Base-by-base conservation (phyloP, 2,329 filamentous ascomycete species). In the Xylariales sp. region DNA sequence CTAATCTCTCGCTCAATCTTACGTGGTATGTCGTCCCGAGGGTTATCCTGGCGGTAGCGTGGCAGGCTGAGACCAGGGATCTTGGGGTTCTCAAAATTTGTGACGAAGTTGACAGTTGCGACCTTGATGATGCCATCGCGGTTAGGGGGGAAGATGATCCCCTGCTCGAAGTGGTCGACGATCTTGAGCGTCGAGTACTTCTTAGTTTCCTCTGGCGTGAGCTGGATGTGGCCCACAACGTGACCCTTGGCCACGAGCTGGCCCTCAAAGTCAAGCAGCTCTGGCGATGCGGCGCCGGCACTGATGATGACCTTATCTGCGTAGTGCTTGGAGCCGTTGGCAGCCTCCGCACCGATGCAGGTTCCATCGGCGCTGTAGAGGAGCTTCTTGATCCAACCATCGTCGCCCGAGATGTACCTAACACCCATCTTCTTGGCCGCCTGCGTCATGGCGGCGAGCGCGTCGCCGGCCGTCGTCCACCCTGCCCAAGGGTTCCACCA, bases 361-460 rank as follows among this genome's bases (percentile, higher is more conserved):
- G 13, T 3, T 5, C 20, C 33, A 20, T 27, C 21, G 8, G n/a
- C 33, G 8, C 28, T 10, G 21, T 25, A 35, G 10, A 35, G n/a
- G 12, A 35, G 20, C 6, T 35, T 35, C 6, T 12, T n/a, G n/a
- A 35, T 23, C 33, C 14, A 17, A 10, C 49, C 51, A 2, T 35
- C 37, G 1, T 43, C 44, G 6, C 57, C 57, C 10, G 43, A 51
- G 20, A 59, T 47, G 41, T 59, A 60, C 8, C 41, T 49, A 6
- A 52, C 56, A 10, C 58, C 57, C 12, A 46, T 32, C 2, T 20
- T 34, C 18, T 44, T 42, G 15, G 58, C 57, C 0, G 53, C 54
- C 16, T 41, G 49, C 7, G 56, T 55, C 56, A 61, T 59, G n/a
- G 48, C 46, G 11, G 56, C 37, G 2, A 61, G 49, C 0, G 55